Percentiles rank a stretch among this genome's conserved stretches.
Conservation (phyloP, 805 yeast species). For the fission yeast (Schizosaccharomyces pombe) region DNA sequence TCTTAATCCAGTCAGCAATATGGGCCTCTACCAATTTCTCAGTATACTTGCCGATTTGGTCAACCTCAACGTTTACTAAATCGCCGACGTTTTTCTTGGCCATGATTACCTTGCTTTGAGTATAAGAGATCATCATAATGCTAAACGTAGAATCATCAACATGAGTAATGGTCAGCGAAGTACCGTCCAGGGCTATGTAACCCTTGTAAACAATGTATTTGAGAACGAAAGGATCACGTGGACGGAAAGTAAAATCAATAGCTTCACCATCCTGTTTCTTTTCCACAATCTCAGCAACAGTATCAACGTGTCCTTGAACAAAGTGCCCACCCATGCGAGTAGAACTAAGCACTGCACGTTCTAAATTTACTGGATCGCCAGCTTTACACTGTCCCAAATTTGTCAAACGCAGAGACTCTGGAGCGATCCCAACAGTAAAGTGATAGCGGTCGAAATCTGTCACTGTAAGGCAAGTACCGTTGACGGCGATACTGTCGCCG, state of each 20-base stretch:
- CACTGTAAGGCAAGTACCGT: conserved; percentile 82
- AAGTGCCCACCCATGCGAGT: conserved; percentile 89
- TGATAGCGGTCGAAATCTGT: conserved; percentile 39
- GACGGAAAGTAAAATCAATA: conserved; percentile 51
- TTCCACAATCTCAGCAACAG: conserved; percentile 42
- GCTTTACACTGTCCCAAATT: conserved; percentile 36
- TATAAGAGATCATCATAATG: conserved; percentile 77
- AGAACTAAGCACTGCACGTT: conserved; percentile 68
- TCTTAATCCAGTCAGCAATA: not conserved
- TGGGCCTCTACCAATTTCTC: conserved; percentile 45
- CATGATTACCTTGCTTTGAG: conserved; percentile 59
- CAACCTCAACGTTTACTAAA: conserved; percentile 76
- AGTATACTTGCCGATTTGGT: conserved; percentile 72
- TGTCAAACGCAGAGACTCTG: conserved; percentile 70
- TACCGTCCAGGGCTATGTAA: conserved; percentile 78
- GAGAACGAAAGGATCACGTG: conserved; percentile 19
- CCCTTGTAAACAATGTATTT: conserved; percentile 86
- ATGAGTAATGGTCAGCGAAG: conserved; percentile 64
- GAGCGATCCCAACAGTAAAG: conserved; percentile 54
- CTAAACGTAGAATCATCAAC: conserved; percentile 37
- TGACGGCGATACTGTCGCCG: conserved; percentile 82
- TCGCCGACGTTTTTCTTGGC: conserved; percentile 38
- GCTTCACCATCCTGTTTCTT: conserved; percentile 46
- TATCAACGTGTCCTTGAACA: conserved; percentile 94
- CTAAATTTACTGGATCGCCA: conserved; percentile 58